Evolutionary conservation across 331 rosid species (phyloP).

Genomic region (Spiraea crenata): DNA sequence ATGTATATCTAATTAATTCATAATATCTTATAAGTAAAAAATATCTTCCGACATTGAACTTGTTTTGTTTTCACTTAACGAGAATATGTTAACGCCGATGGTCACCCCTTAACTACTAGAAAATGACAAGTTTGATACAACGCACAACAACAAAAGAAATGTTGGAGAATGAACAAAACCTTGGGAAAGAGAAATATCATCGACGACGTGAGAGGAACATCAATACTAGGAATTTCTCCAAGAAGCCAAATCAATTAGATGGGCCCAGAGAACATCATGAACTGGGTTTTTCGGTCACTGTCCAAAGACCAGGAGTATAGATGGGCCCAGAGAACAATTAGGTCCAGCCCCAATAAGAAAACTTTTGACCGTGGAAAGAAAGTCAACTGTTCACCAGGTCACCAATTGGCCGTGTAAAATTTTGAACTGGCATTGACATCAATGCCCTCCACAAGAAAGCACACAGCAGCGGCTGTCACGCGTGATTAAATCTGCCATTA

Average conservation of each 20-base stretch:
- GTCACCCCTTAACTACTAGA: neutral
- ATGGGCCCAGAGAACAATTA: neutral
- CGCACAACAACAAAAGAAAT: neutral
- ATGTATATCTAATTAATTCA: neutral
- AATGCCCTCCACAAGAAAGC: constrained; percentile 9
- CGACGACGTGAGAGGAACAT: too few relatives aligned
- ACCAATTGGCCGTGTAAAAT: neutral
- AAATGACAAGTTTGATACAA: neutral
- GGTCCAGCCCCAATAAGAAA: neutral
- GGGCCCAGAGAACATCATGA: neutral
- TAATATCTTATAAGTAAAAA: neutral
- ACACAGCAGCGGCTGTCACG: constrained; percentile 27
- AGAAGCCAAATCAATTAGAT: too few relatives aligned
- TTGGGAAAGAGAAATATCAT: too few relatives aligned
- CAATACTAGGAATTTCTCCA: too few relatives aligned
- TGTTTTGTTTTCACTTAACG: neutral
- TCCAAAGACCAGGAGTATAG: neutral
- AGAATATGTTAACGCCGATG: neutral
- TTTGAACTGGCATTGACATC: constrained; percentile 11
- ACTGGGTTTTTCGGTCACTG: neutral
- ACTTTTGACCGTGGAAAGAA: neutral
- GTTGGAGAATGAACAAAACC: neutral
- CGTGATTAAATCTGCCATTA: constrained; percentile 20
- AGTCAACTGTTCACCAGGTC: neutral
- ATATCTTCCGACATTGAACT: neutral